A percentile compares a stretch with the other conserved stretches of the same genome.
These are phyloP conservation scores for maize (Zea mays) DNA, from an alignment of 176 grass and related monocot genomes.

Conservation along the genomic window Zm-B73-REFERENCE-NAM-5.0 NC_050096.1:204996001-204996500, in stretches of 20 bases:
- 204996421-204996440: conserved; percentile 48
- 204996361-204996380: conserved; percentile 25
- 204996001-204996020: too few species aligned
- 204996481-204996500: conserved; percentile 75
- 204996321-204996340: not conserved
- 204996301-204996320: not conserved
- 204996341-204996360: not conserved
- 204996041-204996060: too few species aligned
- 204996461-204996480: conserved; percentile 68
- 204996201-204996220: too few species aligned
- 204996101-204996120: not conserved
- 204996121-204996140: conserved; percentile 38
- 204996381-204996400: conserved; percentile 35
- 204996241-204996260: too few species aligned
- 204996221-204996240: too few species aligned
- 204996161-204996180: conserved; percentile 6
- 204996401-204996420: conserved; percentile 43
- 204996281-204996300: not conserved
- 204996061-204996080: conserved; percentile 22
- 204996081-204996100: not conserved
- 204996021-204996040: too few species aligned
- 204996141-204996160: conserved; percentile 33
- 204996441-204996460: conserved; percentile 74
- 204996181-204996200: conserved; percentile 14
- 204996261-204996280: not conserved